phyloP scores from a whole-genome alignment of 1,284 basidiomycete genomes.

The Sanghuangporus baumii region DNA sequence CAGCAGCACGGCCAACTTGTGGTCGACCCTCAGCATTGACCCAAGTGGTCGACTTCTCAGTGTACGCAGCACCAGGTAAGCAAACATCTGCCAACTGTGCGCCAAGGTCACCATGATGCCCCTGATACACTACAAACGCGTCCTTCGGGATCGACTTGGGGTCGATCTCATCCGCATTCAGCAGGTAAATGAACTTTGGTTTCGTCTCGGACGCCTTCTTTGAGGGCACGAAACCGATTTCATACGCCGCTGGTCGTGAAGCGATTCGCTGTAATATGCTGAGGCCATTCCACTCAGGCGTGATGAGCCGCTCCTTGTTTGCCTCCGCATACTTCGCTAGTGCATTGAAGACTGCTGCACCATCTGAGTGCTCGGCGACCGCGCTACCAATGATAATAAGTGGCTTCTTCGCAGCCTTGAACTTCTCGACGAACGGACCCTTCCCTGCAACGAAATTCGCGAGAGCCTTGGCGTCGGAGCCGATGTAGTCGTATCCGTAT shows the following conservation, averaged over 20 bases:
- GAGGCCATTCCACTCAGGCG: slow-evolving; percentile 94
- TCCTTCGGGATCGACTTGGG: slow-evolving; percentile 87
- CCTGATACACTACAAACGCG: slow-evolving; percentile 98
- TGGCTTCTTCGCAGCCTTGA: slow-evolving; percentile 89
- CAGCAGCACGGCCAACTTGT: slow-evolving; percentile 89
- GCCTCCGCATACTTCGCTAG: slow-evolving; percentile 78
- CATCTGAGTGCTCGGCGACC: slow-evolving; percentile 84
- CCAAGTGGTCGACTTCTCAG: slow-evolving; percentile 94
- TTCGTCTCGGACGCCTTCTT: slow-evolving; percentile 68
- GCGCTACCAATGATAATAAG: slow-evolving; percentile 92
- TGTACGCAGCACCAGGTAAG: slow-evolving; percentile 91
- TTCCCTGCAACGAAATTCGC: slow-evolving; percentile 77
- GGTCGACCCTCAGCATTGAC: slow-evolving; percentile 96
- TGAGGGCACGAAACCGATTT: slow-evolving; percentile 88
- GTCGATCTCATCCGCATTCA: slow-evolving; percentile 94
- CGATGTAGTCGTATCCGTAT: slow-evolving; percentile 92
- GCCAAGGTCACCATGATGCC: slow-evolving; percentile 96
- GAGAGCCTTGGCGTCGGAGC: slow-evolving; percentile 74
- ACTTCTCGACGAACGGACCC: slow-evolving; percentile 78
- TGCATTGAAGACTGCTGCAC: slow-evolving; percentile 72
- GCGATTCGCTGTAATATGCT: slow-evolving; percentile 87
- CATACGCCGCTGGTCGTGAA: slow-evolving; percentile 93
- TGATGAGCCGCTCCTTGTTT: slow-evolving; percentile 74
- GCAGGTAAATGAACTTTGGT: slow-evolving; percentile 96
- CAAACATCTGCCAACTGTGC: slow-evolving; percentile 96